phyloP scores from a whole-genome alignment of 768 basidiomycete genomes.

The Coprinopsis strossmayeri region DNA sequence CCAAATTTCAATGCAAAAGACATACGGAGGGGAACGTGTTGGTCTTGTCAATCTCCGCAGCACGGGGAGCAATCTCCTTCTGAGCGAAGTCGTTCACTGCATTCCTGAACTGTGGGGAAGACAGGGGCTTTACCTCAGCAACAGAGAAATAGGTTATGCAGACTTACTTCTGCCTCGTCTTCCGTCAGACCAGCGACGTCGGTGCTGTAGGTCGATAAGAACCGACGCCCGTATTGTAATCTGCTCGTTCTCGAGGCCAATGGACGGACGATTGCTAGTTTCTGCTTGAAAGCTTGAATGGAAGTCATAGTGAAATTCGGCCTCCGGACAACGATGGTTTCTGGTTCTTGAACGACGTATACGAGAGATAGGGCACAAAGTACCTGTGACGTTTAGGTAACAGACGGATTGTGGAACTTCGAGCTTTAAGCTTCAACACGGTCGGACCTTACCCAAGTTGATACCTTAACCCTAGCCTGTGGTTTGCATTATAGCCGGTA shows the following conservation, averaged over 20 bases:
- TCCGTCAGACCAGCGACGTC: constrained; percentile 73
- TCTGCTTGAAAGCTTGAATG: background rate
- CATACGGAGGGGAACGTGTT: constrained; percentile 76
- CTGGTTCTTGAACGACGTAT: no score
- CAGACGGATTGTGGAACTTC: background rate
- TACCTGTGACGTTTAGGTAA: no score
- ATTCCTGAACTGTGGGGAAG: constrained; percentile 59
- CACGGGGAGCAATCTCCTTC: constrained; percentile 79
- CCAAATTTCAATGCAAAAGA: constrained; percentile 1
- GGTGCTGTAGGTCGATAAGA: constrained; percentile 60
- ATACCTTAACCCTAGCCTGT: no score
- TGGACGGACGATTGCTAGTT: constrained; percentile 5
- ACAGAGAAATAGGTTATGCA: background rate
- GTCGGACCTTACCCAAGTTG: background rate
- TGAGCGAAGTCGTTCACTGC: constrained; percentile 76
- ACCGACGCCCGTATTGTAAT: constrained; percentile 11
- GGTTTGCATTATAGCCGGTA: no score
- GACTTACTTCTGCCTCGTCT: constrained; percentile 69
- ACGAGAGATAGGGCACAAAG: no score
- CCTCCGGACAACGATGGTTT: no score
- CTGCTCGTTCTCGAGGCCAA: background rate
- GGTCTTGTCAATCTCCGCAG: constrained; percentile 78
- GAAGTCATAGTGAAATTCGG: constrained; percentile 7
- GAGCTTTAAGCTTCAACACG: background rate
- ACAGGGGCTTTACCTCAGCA: background rate